Base-by-base conservation (phyloP, 257 asterid genomes). In the Cynanchum wilfordii region DNA sequence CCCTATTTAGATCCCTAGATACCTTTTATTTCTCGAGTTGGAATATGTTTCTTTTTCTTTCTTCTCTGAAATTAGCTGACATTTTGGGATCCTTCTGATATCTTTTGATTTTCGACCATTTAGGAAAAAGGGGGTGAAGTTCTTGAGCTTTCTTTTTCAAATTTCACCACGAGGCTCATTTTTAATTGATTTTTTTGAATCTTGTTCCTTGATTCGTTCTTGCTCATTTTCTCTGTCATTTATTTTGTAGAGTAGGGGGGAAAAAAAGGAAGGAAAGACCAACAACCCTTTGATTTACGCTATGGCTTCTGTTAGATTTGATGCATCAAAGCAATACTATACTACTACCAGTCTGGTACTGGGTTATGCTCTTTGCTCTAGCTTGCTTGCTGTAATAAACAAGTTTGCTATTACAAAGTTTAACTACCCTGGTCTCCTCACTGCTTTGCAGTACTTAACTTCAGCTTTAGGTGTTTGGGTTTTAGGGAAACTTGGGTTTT, bases 341-440 rank as follows among this genome's bases (percentile, higher is more conserved):
- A 84, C 94, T 2, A 93, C 97, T 42, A 91, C 91, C 86, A 91
- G 89, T 78, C 83, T 91, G 62, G 91, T 94, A 51, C 71, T 92
- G 10, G 99, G 98, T n/a, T 94, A 94, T 70, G 99, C 98, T 20
- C 84, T 94, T 70, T 92, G 98, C 70, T 94, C 98, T 33, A 94
- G 99, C 80, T 85, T 94, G 73, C 97, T 92, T 5, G 95, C 98
- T 4, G 96, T 94, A 55, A 94, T 92, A 74, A 91, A 94, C 86
- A 94, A 91, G 76, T 90, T 94, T 66, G 97, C 97, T 72, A 92
- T 94, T 22, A 90, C 98, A 78, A 89, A 87, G 60, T 94, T 94
- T 68, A 90, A 90, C 72, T 95, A 88, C 85, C 98, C 99, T 0
- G 98, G 97, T 51, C 84, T 92, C 19, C 96, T 95, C 77, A 92